These are phyloP conservation scores for Diaporthe vaccinii DNA, from an alignment of 2,329 filamentous ascomycete species.

Conservation along the genomic window DNA sequence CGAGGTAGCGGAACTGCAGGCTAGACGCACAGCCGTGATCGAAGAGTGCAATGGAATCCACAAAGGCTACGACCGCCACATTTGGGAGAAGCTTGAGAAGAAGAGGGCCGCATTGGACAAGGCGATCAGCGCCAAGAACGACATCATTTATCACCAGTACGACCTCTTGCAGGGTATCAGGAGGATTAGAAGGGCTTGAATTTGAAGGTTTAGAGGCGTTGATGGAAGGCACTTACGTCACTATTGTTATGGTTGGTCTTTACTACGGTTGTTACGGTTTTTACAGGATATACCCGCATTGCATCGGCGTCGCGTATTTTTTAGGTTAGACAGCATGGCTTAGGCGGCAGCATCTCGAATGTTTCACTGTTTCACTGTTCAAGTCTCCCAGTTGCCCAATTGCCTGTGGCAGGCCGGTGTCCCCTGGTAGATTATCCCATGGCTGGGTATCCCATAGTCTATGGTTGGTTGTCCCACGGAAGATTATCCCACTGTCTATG, in stretches of 20 bases:
- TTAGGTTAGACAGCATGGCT: conserved; percentile 6
- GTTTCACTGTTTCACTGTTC: not conserved
- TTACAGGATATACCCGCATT: conserved; percentile 24
- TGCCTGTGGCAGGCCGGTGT: not conserved
- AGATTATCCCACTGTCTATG: not conserved
- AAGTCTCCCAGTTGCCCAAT: not conserved
- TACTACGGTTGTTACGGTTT: not conserved
- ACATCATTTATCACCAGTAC: conserved; percentile 85
- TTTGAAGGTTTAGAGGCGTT: conserved; percentile 55
- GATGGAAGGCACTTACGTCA: not conserved
- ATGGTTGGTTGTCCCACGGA: not conserved
- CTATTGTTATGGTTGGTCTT: not conserved
- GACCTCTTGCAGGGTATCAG: conserved; percentile 88
- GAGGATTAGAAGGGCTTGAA: conserved; percentile 69
- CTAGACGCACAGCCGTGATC: conserved; percentile 74
- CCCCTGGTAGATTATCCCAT: not conserved
- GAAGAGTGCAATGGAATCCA: conserved; percentile 76
- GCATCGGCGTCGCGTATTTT: conserved; percentile 18
- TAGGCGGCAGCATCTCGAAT: not conserved
- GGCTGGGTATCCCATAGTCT: not conserved
- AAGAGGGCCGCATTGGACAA: conserved; percentile 73
- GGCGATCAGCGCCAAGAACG: conserved; percentile 79
- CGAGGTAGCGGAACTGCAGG: conserved; percentile 82
- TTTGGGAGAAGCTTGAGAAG: conserved; percentile 71
- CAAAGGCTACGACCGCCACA: conserved; percentile 73